These are phyloP conservation scores for Pestalotiopsis sp. DNA, from an alignment of 2,329 filamentous ascomycete genomes.

Conservation along the genomic window DNA sequence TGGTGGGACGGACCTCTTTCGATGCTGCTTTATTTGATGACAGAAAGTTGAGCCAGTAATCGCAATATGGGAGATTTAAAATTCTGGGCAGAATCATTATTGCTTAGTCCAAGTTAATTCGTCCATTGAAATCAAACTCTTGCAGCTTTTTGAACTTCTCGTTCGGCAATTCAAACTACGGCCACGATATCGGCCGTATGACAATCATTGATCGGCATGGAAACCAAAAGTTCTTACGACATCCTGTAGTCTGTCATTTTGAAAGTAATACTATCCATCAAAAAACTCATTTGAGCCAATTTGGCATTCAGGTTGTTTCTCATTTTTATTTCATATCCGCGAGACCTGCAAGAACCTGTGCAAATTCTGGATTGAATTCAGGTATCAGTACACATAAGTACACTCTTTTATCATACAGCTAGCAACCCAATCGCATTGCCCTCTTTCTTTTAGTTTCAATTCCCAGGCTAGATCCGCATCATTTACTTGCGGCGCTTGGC, in stretches of 20 bases:
- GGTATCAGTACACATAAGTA: constrained; percentile 12
- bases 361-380: background rate
- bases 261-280: background rate
- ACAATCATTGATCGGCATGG: too few species aligned
- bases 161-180: too few species aligned
- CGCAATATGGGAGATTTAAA: background rate
- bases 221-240: too few species aligned
- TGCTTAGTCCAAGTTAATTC: too few species aligned
- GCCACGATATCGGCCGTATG: too few species aligned
- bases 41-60: background rate
- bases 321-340: background rate
- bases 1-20: background rate
- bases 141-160: too few species aligned
- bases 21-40: background rate
- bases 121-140: too few species aligned
- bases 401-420: constrained; percentile 8
- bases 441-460: background rate
- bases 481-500: constrained; percentile 7
- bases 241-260: too few species aligned
- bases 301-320: background rate
- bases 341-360: background rate
- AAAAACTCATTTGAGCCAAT: background rate
- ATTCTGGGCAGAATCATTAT: background rate
- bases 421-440: background rate
- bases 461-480: background rate